Percentiles rank a stretch among this genome's conserved stretches.
These are phyloP conservation scores for Patellifolia procumbens DNA, from an alignment of 179 eudicot genomes.

Conservation along the genomic window DNA sequence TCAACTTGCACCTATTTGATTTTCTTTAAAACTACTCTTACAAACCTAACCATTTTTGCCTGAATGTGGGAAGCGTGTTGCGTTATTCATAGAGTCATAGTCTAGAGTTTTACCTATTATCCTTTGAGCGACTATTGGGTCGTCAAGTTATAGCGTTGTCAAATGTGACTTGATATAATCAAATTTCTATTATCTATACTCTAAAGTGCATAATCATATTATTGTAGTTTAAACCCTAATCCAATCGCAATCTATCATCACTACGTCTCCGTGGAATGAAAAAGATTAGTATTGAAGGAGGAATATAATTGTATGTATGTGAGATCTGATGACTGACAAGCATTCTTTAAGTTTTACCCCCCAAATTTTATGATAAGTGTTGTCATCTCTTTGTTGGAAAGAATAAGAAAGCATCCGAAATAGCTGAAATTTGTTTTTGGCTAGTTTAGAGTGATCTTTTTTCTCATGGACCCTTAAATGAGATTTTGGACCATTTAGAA, in stretches of 20 bases:
- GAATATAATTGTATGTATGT: neutral
- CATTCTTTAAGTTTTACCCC: neutral
- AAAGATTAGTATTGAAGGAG: neutral
- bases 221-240: too few species aligned
- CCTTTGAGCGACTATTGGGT: too few species aligned
- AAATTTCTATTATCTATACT: too few species aligned
- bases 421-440: neutral
- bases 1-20: too few species aligned
- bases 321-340: neutral
- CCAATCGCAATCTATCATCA: neutral
- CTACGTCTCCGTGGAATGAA: neutral
- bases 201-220: too few species aligned
- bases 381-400: neutral
- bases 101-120: too few species aligned
- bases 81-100: too few species aligned
- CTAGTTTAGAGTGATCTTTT: neutral
- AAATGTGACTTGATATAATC: too few species aligned
- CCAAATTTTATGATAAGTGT: neutral
- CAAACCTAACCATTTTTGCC: too few species aligned
- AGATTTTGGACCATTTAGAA: slow-evolving; percentile 14
- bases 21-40: too few species aligned
- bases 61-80: too few species aligned
- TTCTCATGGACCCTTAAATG: neutral
- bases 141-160: too few species aligned
- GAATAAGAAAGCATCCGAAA: neutral